phyloP scores from a whole-genome alignment of 768 basidiomycete genomes.

The Trametes gibbosa region DNA sequence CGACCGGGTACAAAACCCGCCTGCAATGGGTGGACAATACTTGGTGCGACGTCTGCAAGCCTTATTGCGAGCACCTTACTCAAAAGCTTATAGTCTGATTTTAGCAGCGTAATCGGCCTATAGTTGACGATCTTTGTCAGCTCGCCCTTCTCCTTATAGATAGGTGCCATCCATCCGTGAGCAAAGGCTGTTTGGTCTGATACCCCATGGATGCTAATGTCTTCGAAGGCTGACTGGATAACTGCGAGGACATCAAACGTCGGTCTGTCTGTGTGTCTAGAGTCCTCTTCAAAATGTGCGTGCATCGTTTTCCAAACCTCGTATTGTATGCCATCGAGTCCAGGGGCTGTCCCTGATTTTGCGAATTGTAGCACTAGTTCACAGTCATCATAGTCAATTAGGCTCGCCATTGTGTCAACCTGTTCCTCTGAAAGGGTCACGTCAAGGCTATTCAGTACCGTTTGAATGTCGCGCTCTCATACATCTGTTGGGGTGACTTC shows the following conservation, averaged over 20 bases:
- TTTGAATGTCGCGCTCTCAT: not conserved
- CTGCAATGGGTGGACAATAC: slow-evolving; percentile 35
- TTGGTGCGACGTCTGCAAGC: slow-evolving; percentile 10
- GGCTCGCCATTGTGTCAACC: not conserved
- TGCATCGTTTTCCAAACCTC: not conserved
- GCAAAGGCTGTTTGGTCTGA: slow-evolving; percentile 29
- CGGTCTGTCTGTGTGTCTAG: no score
- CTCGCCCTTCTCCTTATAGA: slow-evolving; percentile 33
- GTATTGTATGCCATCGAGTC: not conserved
- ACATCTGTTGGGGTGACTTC: not conserved
- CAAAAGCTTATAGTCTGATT: slow-evolving; percentile 34
- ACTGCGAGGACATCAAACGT: no score
- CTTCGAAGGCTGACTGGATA: no score
- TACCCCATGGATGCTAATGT: no score
- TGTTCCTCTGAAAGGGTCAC: not conserved
- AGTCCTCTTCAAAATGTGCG: not conserved
- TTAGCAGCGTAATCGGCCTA: slow-evolving; percentile 24
- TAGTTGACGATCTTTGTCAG: slow-evolving; percentile 7
- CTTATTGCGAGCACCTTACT: slow-evolving; percentile 25
- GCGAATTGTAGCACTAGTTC: not conserved
- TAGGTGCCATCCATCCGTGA: slow-evolving; percentile 33
- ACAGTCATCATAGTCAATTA: not conserved
- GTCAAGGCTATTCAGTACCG: not conserved
- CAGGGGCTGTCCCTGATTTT: not conserved
- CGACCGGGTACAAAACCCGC: slow-evolving; percentile 37